Conservation (phyloP, 176 grass and related monocot species). For the Themeda triandra region DNA sequence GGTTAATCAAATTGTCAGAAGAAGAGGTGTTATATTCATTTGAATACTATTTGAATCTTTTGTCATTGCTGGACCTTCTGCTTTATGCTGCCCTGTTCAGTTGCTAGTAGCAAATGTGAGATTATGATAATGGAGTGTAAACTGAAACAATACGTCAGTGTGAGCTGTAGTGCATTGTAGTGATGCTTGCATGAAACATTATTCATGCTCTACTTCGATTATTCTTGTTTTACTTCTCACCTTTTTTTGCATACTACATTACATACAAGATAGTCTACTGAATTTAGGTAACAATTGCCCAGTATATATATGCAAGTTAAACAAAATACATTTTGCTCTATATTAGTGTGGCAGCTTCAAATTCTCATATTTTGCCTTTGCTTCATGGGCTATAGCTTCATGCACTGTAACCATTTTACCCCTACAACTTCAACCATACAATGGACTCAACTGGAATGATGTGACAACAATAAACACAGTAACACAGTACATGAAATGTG, state of each 20-base stretch:
- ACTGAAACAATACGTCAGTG: background rate
- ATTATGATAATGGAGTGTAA: background rate
- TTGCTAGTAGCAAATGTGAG: background rate
- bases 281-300: background rate
- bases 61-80: background rate
- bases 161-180: background rate
- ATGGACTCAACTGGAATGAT: background rate
- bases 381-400: background rate
- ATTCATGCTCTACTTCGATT: background rate
- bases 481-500: background rate
- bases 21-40: constrained; percentile 71
- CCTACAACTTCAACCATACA: background rate
- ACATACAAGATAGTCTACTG: background rate
- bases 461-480: background rate
- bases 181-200: background rate
- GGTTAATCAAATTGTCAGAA: constrained; percentile 66
- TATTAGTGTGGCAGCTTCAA: background rate
- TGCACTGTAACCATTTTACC: background rate
- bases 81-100: background rate
- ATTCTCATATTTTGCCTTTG: background rate
- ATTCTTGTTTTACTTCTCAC: background rate
- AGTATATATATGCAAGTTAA: background rate
- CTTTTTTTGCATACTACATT: background rate
- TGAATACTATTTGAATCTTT: background rate
- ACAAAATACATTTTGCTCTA: background rate